Evolutionary conservation across 352 stramenopile genomes (phyloP).

Genomic region (Globisporangium perplexum): DNA sequence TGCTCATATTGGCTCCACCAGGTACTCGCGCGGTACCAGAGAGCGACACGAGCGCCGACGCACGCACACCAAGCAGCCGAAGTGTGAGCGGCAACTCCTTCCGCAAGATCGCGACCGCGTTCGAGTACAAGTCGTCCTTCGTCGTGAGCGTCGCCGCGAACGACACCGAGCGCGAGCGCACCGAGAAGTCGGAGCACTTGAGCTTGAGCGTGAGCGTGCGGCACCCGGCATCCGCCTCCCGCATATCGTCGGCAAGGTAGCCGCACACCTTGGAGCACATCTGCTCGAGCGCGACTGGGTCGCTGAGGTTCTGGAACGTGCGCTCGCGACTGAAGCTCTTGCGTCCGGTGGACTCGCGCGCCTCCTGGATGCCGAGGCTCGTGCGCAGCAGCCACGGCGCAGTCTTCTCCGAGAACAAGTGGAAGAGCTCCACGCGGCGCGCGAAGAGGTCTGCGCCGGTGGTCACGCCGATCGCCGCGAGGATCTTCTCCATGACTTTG

Average conservation of each 20-base stretch:
- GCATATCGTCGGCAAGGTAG: constrained; percentile 48
- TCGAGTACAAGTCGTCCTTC: constrained; percentile 36
- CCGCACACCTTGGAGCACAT: constrained; percentile 67
- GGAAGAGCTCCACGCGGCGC: constrained; percentile 46
- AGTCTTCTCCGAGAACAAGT: constrained; percentile 66
- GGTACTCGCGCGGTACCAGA: neutral
- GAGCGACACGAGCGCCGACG: constrained; percentile 33
- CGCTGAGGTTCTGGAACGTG: constrained; percentile 50
- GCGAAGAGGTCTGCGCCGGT: constrained; percentile 79
- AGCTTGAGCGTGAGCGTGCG: constrained; percentile 70
- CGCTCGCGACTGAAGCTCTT: constrained; percentile 78
- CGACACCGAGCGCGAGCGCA: constrained; percentile 48
- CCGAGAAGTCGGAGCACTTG: constrained; percentile 60
- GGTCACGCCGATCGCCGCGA: constrained; percentile 79
- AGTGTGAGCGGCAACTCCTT: constrained; percentile 66
- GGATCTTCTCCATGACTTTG: constrained; percentile 93
- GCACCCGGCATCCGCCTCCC: constrained; percentile 17
- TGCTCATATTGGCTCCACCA: neutral
- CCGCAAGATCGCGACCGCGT: constrained; percentile 41
- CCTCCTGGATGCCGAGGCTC: constrained; percentile 50
- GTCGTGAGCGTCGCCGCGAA: constrained; percentile 31
- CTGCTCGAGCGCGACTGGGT: constrained; percentile 35
- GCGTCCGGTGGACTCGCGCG: constrained; percentile 44
- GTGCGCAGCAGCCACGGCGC: constrained; percentile 69
- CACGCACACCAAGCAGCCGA: constrained; percentile 61